Evolutionary conservation across 2,329 filamentous ascomycete species (phyloP).

Genomic region (Phaeosphaeria sp.): DNA sequence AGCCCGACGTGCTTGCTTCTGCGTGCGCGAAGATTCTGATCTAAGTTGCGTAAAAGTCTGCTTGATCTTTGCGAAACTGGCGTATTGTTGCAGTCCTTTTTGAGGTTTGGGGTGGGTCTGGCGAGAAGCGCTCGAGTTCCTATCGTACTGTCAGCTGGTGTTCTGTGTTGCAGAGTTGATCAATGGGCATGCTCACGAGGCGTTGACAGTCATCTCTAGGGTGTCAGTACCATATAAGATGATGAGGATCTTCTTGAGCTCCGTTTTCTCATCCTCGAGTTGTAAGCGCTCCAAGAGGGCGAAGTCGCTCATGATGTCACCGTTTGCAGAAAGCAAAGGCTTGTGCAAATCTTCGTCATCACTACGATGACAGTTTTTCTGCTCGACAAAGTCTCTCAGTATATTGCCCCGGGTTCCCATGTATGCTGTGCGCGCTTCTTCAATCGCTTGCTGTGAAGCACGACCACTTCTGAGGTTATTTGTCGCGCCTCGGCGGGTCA

Average conservation of each 20-base stretch:
- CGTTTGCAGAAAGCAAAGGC: background rate
- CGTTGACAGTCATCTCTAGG: background rate
- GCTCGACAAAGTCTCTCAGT: background rate
- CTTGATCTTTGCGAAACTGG: background rate
- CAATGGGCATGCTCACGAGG: background rate
- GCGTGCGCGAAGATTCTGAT: background rate
- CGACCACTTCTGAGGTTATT: background rate
- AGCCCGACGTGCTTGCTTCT: background rate
- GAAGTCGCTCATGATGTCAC: slow-evolving; percentile 1
- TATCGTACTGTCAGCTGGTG: background rate
- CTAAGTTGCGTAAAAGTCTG: background rate
- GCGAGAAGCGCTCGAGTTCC: background rate
- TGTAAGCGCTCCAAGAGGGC: background rate
- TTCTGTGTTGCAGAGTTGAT: no score
- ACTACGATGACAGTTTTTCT: background rate
- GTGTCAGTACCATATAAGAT: background rate
- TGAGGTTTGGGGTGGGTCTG: background rate
- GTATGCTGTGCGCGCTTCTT: background rate
- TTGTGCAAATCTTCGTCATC: background rate
- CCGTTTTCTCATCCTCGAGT: no score
- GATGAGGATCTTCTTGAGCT: background rate
- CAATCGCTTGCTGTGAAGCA: background rate
- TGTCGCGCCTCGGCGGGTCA: background rate
- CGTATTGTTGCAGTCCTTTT: background rate
- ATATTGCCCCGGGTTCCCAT: background rate